phyloP scores from a whole-genome alignment of 2,329 filamentous ascomycete species.

The Cryphonectria japonica region DNA sequence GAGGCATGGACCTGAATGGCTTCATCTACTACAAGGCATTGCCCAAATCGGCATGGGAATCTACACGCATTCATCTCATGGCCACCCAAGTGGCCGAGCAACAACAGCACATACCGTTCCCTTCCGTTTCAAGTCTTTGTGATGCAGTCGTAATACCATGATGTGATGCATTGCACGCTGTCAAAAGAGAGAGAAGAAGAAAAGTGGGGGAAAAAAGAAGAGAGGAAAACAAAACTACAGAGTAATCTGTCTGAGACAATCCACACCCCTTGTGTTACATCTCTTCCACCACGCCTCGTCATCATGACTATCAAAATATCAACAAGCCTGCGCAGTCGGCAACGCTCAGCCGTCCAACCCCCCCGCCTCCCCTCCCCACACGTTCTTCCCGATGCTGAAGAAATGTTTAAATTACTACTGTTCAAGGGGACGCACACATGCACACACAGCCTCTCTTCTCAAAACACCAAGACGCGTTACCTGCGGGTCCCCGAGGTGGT shows the following conservation, averaged over 20 bases:
- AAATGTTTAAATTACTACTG: too few relatives aligned
- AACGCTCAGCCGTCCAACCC: background rate
- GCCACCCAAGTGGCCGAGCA: background rate
- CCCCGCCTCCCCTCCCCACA: too few relatives aligned
- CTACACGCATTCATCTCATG: background rate
- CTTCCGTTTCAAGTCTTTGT: too few relatives aligned
- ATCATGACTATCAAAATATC: background rate
- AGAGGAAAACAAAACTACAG: background rate
- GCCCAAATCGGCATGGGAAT: background rate
- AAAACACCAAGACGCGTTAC: too few relatives aligned
- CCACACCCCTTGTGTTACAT: background rate
- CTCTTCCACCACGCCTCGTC: background rate
- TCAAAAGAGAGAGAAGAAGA: background rate
- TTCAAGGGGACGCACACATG: too few relatives aligned
- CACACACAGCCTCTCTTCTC: too few relatives aligned
- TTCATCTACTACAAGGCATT: background rate
- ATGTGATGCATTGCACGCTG: background rate
- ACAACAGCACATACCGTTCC: background rate
- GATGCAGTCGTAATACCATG: too few relatives aligned
- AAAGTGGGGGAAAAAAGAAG: background rate
- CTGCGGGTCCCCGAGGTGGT: too few relatives aligned
- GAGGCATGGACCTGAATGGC: background rate
- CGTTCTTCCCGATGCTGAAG: too few relatives aligned
- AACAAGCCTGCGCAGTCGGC: background rate
- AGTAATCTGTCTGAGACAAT: background rate